phyloP scores from a whole-genome alignment of 2,329 filamentous ascomycete species.

The Rachicladosporium sp. region DNA sequence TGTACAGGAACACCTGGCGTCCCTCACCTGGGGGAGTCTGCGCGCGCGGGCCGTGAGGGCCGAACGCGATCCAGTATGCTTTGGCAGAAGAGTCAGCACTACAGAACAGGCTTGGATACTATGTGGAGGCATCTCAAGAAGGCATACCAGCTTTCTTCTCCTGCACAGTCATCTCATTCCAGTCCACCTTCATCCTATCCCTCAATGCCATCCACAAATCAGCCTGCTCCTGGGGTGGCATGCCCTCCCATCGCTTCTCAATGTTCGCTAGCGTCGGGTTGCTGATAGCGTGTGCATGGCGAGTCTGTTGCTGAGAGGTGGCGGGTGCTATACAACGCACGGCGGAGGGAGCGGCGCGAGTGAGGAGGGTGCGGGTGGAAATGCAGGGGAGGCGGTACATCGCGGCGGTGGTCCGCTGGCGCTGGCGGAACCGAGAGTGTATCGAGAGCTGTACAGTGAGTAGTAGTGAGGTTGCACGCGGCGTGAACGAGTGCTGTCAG shows the following conservation, averaged over 20 bases:
- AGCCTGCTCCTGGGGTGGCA: conserved; percentile 97
- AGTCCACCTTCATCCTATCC: conserved; percentile 97
- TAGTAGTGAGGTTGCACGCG: too few species aligned
- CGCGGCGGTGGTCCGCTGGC: background rate
- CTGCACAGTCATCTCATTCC: conserved; percentile 85
- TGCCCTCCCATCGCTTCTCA: conserved; percentile 97
- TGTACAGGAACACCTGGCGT: conserved; percentile 65
- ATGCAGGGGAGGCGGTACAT: conserved; percentile 7
- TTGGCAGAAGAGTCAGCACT: too few species aligned
- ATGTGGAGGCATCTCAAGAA: too few species aligned
- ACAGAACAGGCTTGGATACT: too few species aligned
- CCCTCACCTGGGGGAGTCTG: conserved; percentile 71
- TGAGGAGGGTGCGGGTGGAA: conserved; percentile 4
- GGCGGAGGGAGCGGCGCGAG: conserved; percentile 23
- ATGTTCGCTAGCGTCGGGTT: conserved; percentile 97
- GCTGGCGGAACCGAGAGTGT: too few species aligned
- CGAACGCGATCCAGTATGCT: conserved; percentile 98
- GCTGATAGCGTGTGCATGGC: conserved; percentile 81
- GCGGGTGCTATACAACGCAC: conserved; percentile 22
- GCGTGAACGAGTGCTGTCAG: too few species aligned
- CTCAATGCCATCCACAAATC: conserved; percentile 97
- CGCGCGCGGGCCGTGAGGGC: conserved; percentile 86
- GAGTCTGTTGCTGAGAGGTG: conserved; percentile 14
- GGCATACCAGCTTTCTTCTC: conserved; percentile 85
- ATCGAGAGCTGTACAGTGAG: too few species aligned